These are phyloP conservation scores for Porphyrellus cyaneotinctus DNA, from an alignment of 768 basidiomycete species.

Conservation along the genomic window DNA sequence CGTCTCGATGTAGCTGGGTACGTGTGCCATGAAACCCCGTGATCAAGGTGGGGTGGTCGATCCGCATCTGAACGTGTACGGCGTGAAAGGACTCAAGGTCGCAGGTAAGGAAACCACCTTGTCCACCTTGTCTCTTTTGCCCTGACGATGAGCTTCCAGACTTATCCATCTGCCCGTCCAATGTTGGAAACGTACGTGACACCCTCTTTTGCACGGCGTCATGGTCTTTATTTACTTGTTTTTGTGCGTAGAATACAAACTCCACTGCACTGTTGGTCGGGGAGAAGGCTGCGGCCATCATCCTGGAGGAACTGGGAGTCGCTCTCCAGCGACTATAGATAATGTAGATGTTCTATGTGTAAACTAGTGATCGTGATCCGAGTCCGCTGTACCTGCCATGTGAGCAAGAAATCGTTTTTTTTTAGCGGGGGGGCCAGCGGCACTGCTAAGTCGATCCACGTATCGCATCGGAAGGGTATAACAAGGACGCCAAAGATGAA, in stretches of 20 bases:
- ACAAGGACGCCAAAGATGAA: no score
- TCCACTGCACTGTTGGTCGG: constrained; percentile 45
- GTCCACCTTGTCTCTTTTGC: not conserved
- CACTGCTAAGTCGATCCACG: no score
- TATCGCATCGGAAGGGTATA: no score
- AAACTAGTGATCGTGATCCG: no score
- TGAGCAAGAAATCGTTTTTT: no score
- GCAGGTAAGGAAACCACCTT: constrained; percentile 38
- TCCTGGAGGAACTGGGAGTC: constrained; percentile 45
- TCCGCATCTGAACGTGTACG: constrained; percentile 56
- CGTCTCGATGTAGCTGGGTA: constrained; percentile 44
- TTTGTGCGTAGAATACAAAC: constrained; percentile 35
- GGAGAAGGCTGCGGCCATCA: constrained; percentile 59
- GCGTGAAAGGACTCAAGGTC: constrained; percentile 54
- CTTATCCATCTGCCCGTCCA: constrained; percentile 34
- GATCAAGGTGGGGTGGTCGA: constrained; percentile 62
- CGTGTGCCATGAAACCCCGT: constrained; percentile 65
- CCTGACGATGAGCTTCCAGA: constrained; percentile 19
- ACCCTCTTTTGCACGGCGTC: fast-evolving
- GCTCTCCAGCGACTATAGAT: not conserved
- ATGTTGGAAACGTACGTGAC: constrained; percentile 21
- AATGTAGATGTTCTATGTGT: not conserved
- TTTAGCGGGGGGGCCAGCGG: no score
- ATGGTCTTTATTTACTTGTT: not conserved
- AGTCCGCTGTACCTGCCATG: no score